Percentiles rank a stretch among this genome's conserved stretches.
These are phyloP conservation scores for Xylaria polymorpha DNA, from an alignment of 2,329 filamentous ascomycete genomes.

Conservation along the genomic window DNA sequence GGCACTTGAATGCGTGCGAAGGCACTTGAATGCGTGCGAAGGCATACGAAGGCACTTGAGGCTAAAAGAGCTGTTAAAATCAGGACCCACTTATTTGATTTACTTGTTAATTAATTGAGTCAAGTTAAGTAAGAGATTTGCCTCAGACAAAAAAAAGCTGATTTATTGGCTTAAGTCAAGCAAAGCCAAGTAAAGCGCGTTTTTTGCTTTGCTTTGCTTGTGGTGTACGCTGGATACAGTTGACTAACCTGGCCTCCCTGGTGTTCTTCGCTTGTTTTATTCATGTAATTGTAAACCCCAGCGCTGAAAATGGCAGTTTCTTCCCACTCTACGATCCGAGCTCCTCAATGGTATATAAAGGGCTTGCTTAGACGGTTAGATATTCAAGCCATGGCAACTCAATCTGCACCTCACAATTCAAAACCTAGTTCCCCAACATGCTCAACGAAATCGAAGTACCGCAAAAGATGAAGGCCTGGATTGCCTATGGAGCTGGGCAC, in stretches of 20 bases:
- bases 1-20: no score
- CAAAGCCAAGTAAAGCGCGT: no score
- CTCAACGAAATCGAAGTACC: conserved; percentile 22
- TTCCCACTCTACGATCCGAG: not conserved
- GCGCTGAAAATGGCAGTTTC: conserved; percentile 6
- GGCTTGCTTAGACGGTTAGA: not conserved
- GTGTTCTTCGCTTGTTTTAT: not conserved
- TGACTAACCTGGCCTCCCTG: not conserved
- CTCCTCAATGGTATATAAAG: conserved; percentile 24
- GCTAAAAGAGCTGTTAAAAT: no score
- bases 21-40: no score
- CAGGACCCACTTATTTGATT: no score
- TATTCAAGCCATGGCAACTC: conserved; percentile 6
- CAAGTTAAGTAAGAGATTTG: no score
- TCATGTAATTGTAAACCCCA: not conserved
- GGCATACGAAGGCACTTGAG: no score
- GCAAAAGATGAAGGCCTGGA: conserved; percentile 49
- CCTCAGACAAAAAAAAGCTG: no score
- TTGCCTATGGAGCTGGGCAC: conserved; percentile 45
- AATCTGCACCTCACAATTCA: not conserved
- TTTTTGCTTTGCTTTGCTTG: no score
- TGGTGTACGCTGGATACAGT: no score
- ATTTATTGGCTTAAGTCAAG: no score
- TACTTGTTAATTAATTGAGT: no score
- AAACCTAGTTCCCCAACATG: conserved; percentile 8